Conservation (phyloP, 768 basidiomycete genomes). For the Kwoniella bestiolae region DNA sequence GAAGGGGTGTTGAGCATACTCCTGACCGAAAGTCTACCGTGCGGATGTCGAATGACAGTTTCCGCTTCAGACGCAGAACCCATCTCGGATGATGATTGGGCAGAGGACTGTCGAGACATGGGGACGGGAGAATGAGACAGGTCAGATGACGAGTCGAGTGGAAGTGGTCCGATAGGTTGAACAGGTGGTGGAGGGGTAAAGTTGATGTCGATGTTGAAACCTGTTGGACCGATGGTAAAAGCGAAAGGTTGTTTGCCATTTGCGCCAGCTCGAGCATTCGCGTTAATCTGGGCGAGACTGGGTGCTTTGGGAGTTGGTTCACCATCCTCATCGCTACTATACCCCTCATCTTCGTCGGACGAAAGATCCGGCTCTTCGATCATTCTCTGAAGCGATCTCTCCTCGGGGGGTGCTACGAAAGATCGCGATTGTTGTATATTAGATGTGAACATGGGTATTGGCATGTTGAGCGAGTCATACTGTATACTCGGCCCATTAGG, state of each 20-base stretch:
- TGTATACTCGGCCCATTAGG: neutral
- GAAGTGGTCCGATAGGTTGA: neutral
- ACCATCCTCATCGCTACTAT: constrained; percentile 14
- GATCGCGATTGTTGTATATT: neutral
- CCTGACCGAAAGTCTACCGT: neutral
- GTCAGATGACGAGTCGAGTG: constrained; percentile 11
- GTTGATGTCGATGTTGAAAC: constrained; percentile 23
- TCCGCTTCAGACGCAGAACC: constrained; percentile 28
- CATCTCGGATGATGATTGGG: constrained; percentile 10
- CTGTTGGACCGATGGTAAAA: constrained; percentile 28
- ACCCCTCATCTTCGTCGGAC: constrained; percentile 19
- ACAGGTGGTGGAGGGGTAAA: neutral
- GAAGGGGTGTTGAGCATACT: neutral
- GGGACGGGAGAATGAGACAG: constrained; percentile 5
- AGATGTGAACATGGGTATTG: neutral
- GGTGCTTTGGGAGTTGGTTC: neutral
- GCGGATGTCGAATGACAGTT: constrained; percentile 1
- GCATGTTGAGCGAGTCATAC: neutral
- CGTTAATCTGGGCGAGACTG: neutral
- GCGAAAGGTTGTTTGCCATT: constrained; percentile 13
- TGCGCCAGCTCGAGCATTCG: neutral
- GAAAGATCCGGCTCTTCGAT: constrained; percentile 21
- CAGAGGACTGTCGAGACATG: constrained; percentile 13
- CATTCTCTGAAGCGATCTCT: constrained; percentile 2
- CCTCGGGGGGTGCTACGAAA: constrained; percentile 19